A percentile compares a stretch with the other conserved stretches of the same genome.
phyloP scores from a whole-genome alignment of 805 yeast genomes.

The Lachancea fermentati region DNA sequence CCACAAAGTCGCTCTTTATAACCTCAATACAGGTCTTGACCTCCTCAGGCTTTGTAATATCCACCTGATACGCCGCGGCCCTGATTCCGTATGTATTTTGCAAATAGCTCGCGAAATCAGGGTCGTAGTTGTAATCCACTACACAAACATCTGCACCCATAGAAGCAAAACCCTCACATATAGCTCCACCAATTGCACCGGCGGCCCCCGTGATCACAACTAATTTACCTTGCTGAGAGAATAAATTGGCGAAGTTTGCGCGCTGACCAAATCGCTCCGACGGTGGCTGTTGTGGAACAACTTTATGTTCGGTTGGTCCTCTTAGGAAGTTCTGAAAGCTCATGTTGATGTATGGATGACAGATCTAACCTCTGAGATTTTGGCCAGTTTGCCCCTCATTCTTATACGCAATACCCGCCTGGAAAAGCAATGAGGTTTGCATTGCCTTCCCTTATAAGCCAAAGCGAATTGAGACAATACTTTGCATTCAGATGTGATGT shows the following conservation, averaged over 20 bases:
- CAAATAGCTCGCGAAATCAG: constrained; percentile 18
- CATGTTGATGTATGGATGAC: no score
- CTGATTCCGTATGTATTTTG: constrained; percentile 47
- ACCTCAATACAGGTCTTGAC: constrained; percentile 25
- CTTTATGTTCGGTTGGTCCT: constrained; percentile 12
- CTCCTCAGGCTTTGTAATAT: constrained; percentile 26
- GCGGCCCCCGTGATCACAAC: constrained; percentile 85
- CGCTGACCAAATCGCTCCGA: constrained; percentile 13
- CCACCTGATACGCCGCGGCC: constrained; percentile 46
- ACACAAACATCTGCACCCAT: constrained; percentile 57
- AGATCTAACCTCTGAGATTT: no score
- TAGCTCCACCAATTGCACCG: constrained; percentile 74
- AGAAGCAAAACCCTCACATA: constrained; percentile 78
- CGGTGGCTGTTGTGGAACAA: constrained; percentile 16
- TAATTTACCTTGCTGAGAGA: constrained; percentile 73
- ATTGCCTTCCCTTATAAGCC: not conserved
- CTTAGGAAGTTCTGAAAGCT: constrained; percentile 14
- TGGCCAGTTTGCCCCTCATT: not conserved
- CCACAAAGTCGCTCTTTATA: constrained; percentile 57
- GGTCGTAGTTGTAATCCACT: constrained; percentile 16
- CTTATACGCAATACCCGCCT: not conserved
- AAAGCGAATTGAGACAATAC: not conserved
- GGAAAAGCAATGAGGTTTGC: not conserved
- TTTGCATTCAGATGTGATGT: not conserved
- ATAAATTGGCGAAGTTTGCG: constrained; percentile 45